Conservation (phyloP, 2,329 filamentous ascomycete species). For the Phialophora tarda region DNA sequence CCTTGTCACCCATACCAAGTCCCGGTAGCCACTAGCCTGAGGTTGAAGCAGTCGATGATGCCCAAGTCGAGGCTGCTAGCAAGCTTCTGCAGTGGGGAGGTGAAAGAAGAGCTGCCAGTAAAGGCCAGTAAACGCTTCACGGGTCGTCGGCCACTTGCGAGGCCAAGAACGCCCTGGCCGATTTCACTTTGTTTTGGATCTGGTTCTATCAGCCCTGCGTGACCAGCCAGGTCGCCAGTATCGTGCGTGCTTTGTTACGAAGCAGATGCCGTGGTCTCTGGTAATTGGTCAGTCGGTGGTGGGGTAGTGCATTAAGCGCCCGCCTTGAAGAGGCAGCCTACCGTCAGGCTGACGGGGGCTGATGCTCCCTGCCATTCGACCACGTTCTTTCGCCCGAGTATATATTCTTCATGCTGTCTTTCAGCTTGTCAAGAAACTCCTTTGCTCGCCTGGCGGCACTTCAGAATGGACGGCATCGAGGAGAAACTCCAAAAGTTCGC, state of each 20-base stretch:
- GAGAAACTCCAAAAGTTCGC: not conserved
- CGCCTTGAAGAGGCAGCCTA: not conserved
- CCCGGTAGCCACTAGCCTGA: too few species aligned
- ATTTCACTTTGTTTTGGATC: too few species aligned
- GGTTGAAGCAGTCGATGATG: too few species aligned
- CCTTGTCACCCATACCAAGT: too few species aligned
- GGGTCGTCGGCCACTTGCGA: too few species aligned
- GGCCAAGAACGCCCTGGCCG: too few species aligned
- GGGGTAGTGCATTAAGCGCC: not conserved
- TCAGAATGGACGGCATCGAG: conserved; percentile 8
- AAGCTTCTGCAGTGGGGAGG: too few species aligned
- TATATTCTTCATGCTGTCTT: not conserved
- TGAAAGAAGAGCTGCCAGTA: too few species aligned
- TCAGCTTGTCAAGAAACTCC: not conserved
- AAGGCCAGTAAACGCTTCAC: too few species aligned
- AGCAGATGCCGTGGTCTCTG: not conserved
- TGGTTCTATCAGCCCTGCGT: too few species aligned
- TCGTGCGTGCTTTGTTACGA: not conserved
- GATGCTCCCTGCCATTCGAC: not conserved
- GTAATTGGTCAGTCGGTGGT: not conserved
- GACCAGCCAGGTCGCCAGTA: not conserved
- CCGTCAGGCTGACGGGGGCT: not conserved
- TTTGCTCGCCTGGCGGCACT: not conserved
- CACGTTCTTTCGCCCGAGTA: not conserved
- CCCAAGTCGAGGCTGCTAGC: too few species aligned